These are phyloP conservation scores for Tulasnella sp. DNA, from an alignment of 768 basidiomycete genomes.

Conservation along the genomic window DNA sequence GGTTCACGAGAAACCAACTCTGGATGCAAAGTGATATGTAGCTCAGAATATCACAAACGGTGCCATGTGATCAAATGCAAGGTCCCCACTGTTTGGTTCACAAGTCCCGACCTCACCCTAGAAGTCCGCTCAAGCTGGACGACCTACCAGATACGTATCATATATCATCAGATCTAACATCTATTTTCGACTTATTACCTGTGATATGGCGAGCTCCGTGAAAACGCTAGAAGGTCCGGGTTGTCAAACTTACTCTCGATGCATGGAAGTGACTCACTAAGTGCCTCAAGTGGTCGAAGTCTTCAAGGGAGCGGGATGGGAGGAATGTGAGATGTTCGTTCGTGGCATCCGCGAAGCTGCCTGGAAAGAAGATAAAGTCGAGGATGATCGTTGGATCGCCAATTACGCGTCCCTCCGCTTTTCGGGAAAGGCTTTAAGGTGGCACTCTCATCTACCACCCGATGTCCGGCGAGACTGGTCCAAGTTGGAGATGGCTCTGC, in stretches of 20 bases:
- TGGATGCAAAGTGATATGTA: no score
- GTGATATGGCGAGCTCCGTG: background rate
- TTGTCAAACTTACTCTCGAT: background rate
- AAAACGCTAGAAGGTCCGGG: background rate
- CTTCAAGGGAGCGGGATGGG: background rate
- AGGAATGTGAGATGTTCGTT: background rate
- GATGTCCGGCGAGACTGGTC: background rate
- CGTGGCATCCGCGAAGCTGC: background rate
- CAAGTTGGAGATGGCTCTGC: background rate
- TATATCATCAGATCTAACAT: no score
- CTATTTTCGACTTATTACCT: background rate
- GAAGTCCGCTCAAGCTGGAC: background rate
- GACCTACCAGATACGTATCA: background rate
- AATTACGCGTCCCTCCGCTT: background rate
- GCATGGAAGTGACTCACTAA: background rate
- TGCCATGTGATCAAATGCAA: background rate
- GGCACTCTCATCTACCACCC: background rate
- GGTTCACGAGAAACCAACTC: no score
- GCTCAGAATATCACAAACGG: no score
- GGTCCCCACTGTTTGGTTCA: background rate
- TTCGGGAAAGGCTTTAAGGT: background rate
- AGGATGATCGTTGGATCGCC: background rate
- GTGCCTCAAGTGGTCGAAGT: background rate
- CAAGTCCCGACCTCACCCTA: no score
- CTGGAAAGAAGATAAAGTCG: background rate